Conservation (phyloP, 2,329 filamentous ascomycete species). For the Colletotrichum sp. region DNA sequence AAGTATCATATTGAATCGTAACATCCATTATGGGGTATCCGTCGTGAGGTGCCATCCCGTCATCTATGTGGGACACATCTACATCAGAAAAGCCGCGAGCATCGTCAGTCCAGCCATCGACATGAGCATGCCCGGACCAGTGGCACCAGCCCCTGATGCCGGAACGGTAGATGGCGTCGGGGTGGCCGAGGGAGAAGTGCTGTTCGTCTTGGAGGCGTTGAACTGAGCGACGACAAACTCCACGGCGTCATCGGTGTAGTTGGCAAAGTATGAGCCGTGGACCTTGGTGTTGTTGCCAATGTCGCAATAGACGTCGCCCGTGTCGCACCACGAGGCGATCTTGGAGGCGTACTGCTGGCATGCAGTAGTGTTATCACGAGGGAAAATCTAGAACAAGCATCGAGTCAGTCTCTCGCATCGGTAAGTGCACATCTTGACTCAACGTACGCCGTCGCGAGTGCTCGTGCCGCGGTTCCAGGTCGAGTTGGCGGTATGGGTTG, state of each 20-base stretch:
- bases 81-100: neutral
- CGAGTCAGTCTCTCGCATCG: neutral
- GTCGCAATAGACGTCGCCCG: slow-evolving; percentile 46
- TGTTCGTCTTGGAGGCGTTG: slow-evolving; percentile 22
- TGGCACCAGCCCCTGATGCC: neutral
- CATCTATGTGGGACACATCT: neutral
- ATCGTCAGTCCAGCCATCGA: neutral
- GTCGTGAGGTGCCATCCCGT: neutral
- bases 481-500: slow-evolving; percentile 39
- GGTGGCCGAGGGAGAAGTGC: neutral
- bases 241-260: slow-evolving; percentile 38
- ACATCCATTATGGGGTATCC: neutral
- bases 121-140: neutral
- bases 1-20: neutral
- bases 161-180: neutral
- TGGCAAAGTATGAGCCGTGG: slow-evolving; percentile 40
- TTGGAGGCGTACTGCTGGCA: slow-evolving; percentile 41
- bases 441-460: slow-evolving; percentile 40
- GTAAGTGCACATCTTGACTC: neutral
- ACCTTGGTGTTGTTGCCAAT: slow-evolving; percentile 30
- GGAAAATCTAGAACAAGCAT: slow-evolving; percentile 34
- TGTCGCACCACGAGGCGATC: slow-evolving; percentile 46
- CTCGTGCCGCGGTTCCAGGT: slow-evolving; percentile 43
- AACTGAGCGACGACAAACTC: slow-evolving; percentile 41
- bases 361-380: slow-evolving; percentile 35